Evolutionary conservation across 2,329 filamentous ascomycete genomes (phyloP), one percentile per base, ranked within the genome.

Genomic region (Xylaria sp.): DNA sequence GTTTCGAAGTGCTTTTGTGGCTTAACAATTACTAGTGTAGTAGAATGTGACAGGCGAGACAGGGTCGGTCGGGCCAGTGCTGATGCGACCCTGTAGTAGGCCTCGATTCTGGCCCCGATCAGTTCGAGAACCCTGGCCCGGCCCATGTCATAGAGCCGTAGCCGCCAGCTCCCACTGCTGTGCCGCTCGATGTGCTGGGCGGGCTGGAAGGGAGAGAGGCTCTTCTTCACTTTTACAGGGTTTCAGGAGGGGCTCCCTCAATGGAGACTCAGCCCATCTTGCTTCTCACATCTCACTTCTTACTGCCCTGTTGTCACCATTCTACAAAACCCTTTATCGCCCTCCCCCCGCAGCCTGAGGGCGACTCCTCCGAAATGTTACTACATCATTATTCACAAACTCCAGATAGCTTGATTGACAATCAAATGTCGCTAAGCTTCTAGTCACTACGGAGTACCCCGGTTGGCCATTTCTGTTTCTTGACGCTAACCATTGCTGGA

Each of bases 301-400:
- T 37, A 48, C 10, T 52, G 4, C 20, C 32, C 54, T 41, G 9
- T 12, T 46, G 18, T 60, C 57, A 25, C 25, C 2, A 39, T n/a
- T 48, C 48, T 71, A 73, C 69, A 73, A 69, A 71, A 73, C 69
- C 66, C 50, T 39, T 69, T 54, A 34, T 41, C 51, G 37, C 55
- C 70, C 68, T 51, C 51, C 41, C 55, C 70, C 68, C 56, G 18
- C 58, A 51, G 18, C 50, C 65, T 66, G 65, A 54, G 55, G 70
- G 70, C 69, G n/a, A 39, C 1, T 70, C 71, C 41, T 58, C 67
- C 41, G 46, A 67, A 59, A 73, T 70, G 68, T 63, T 23, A 51
- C 70, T 18, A n/a, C 64, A 65, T 13, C 32, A 63, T 68, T 71
- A 54, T 37, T 37, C 34, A 9, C 34, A 8, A 10, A 37, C 10